Percentiles rank a stretch among this genome's conserved stretches.
These are phyloP conservation scores for Spathaspora sp. DNA, from an alignment of 1,139 yeast species.

Conservation along the genomic window DNA sequence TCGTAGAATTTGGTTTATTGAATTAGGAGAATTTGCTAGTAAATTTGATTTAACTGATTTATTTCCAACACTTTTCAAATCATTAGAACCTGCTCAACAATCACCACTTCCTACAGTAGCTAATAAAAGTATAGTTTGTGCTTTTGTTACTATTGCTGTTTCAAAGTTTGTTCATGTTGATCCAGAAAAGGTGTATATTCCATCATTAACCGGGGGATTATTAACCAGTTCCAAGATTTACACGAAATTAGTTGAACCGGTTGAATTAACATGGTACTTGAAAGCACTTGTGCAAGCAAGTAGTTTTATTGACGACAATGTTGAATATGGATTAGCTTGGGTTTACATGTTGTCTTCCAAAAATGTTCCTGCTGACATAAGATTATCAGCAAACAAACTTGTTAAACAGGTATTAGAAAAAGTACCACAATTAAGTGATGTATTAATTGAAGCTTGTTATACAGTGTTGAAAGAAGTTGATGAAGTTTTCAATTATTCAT, in stretches of 20 bases:
- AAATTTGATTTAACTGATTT: conserved; percentile 5
- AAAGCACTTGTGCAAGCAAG: conserved; percentile 33
- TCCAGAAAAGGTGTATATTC: conserved; percentile 9
- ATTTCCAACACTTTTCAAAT: conserved; percentile 15
- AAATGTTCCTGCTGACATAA: conserved; percentile 31
- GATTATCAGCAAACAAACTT: conserved; percentile 28
- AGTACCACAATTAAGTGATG: conserved; percentile 20
- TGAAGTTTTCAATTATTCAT: conserved; percentile 20
- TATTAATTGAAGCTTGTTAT: conserved; percentile 16
- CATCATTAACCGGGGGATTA: conserved; percentile 25
- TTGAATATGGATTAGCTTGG: conserved; percentile 38
- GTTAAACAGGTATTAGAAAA: conserved; percentile 22
- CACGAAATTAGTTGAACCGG: conserved; percentile 43
- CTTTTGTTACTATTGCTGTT: conserved; percentile 40
- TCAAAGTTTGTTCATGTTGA: conserved; percentile 11
- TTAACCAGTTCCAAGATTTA: conserved; percentile 47
- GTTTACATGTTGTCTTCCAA: conserved; percentile 41
- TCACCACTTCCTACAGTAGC: conserved; percentile 52
- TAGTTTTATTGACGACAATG: conserved; percentile 4
- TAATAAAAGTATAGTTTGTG: conserved; percentile 48
- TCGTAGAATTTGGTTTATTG: conserved; percentile 66
- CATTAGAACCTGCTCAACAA: conserved; percentile 42
- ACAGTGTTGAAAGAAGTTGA: conserved; percentile 12
- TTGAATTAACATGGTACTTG: conserved; percentile 54
- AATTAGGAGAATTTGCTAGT: conserved; percentile 37